Evolutionary conservation across 345 rosid genomes (phyloP), one percentile per base, ranked within the genome.

Genomic region (Noccaea bulbosa): DNA sequence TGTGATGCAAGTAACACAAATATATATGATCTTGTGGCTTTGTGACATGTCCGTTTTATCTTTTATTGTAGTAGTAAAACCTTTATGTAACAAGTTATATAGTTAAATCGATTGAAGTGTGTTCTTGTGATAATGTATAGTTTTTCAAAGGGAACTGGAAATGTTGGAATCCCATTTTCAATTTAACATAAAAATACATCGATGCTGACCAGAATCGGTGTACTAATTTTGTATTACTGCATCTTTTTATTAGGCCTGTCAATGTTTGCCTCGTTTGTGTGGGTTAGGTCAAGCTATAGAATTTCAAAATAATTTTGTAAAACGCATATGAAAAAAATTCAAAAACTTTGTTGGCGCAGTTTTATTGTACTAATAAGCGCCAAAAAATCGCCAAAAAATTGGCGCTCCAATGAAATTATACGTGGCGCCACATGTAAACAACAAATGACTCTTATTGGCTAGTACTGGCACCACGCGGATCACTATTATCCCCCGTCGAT

Each of bases 21-120:
- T n/a, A n/a, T n/a, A n/a, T n/a, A n/a, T n/a, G n/a, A 69, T 3
- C 53, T 56, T 45, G 65, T 53, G 17, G 62, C 51, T 53, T 67
- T n/a, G n/a, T n/a, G n/a, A n/a, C n/a, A n/a, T n/a, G n/a, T n/a
- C n/a, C n/a, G n/a, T n/a, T n/a, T n/a, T n/a, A n/a, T n/a, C n/a
- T 38, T 27, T 67, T n/a, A 7, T 2, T 65, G 15, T 10, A 15
- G 33, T 5, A 11, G 35, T 3, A 35, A 10, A 34, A 17, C 6
- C 1, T 9, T 48, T 7, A 20, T 64, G 34, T 48, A 0, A 65
- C 6, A 46, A 9, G 3, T 16, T 5, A 32, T 7, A 40, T 12
- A 8, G 24, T 44, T 10, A 33, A 12, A 0, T 11, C 4, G 10
- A 16, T 47, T 33, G 39, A 49, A 65, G 22, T 49, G 24, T 66